Conservation (phyloP, 73 alveolate species). For the Urostyla sp. region DNA sequence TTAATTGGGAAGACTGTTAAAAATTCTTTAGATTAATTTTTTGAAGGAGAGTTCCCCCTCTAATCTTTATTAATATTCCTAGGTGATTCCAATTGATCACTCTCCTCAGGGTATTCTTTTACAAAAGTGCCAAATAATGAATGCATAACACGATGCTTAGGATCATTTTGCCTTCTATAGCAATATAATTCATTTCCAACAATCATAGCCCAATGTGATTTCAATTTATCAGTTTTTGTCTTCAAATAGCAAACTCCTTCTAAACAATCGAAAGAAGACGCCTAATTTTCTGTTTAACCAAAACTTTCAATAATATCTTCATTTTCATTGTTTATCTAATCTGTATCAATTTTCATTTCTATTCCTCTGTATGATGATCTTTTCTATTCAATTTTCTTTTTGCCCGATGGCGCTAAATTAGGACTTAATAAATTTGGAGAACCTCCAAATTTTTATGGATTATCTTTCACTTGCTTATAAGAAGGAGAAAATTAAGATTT, state of each 20-base stretch:
- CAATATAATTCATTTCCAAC: conserved; percentile 47
- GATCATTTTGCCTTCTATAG: conserved; percentile 46
- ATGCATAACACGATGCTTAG: conserved; percentile 49
- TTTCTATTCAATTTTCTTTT: too few relatives aligned
- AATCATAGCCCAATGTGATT: neutral
- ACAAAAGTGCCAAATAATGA: conserved; percentile 36
- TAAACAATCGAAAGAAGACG: conserved; percentile 8
- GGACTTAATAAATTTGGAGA: too few relatives aligned
- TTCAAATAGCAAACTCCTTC: neutral
- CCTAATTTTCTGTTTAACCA: neutral
- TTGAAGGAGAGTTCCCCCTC: too few relatives aligned
- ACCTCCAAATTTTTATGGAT: too few relatives aligned
- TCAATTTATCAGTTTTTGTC: neutral
- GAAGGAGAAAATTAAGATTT: too few relatives aligned
- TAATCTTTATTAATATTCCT: too few relatives aligned
- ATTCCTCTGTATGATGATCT: too few relatives aligned
- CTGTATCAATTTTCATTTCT: too few relatives aligned
- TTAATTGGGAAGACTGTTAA: conserved; percentile 31
- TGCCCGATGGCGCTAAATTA: too few relatives aligned
- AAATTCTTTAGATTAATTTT: conserved; percentile 9
- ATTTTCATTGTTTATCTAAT: too few relatives aligned
- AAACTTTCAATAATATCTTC: conserved; percentile 30
- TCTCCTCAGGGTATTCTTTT: conserved; percentile 45
- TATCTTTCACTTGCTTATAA: too few relatives aligned
- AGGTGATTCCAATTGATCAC: neutral